These are phyloP conservation scores for Phytomonas sp. DNA, from an alignment of 208 protist genomes.

Conservation along the genomic window DNA sequence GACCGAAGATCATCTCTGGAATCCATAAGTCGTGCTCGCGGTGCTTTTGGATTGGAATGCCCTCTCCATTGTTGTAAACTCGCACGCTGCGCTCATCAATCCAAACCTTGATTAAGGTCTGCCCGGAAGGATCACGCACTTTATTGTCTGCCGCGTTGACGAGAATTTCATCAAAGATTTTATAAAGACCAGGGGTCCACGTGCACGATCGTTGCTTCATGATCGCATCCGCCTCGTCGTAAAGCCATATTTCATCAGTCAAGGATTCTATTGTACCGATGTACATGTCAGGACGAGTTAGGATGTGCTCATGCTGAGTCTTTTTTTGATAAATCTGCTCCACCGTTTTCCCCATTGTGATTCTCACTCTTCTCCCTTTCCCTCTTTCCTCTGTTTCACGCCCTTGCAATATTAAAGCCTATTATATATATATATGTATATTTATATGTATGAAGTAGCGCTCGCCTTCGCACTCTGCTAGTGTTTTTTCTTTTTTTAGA, in stretches of 20 bases:
- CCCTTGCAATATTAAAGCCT: constrained; percentile 15
- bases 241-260: constrained; percentile 94
- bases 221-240: constrained; percentile 79
- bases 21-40: constrained; percentile 97
- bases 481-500: constrained; percentile 9
- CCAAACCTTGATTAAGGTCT: constrained; percentile 91
- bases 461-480: constrained; percentile 7
- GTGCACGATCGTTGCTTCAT: constrained; percentile 93
- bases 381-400: constrained; percentile 1
- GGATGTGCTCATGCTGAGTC: constrained; percentile 97
- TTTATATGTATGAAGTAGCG: constrained; percentile 8
- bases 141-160: constrained; percentile 99
- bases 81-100: constrained; percentile 96
- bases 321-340: constrained; percentile 97
- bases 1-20: constrained; percentile 99
- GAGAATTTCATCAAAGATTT: constrained; percentile 99
- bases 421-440: constrained; percentile 21
- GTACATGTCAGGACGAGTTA: constrained; percentile 99
- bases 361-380: neutral
- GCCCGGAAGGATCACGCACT: constrained; percentile 90
- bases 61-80: constrained; percentile 98
- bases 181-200: constrained; percentile 98
- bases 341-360: constrained; percentile 54
- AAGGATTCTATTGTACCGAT: constrained; percentile 93
- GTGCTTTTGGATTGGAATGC: constrained; percentile 97